Base-by-base conservation (phyloP, 495 filamentous ascomycete species). In the Neurospora sp. region DNA sequence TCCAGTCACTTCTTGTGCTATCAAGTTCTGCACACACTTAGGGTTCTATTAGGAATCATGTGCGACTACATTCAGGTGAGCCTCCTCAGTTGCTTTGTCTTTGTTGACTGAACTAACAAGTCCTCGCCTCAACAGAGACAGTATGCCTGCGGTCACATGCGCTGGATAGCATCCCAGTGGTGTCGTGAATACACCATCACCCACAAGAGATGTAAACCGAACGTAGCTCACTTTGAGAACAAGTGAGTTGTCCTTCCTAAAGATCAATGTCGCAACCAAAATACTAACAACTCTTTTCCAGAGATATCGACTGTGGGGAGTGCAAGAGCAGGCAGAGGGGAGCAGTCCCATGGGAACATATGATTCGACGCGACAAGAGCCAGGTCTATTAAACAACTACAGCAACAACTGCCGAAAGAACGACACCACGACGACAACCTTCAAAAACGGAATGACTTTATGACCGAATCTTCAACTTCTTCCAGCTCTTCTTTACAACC, bases 91-190 rank as follows among this genome's bases (percentile, higher is more conserved):
- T 35, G 31, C 31, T 35, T 35, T 35, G 31, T 35, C 31, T 35
- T 35, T 35, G 31, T 35, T 3, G 31, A 35, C 31, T 35, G 31
- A 35, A 35, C 48, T 23, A 39, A 48, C 20, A 20, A 5, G 10
- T 38, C 62, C 6, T 20, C 6, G 4, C 23, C 2, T 39, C 8
- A 12, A 59, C 59, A 81, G 71, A 72, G 77, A 66, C 73, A 78
- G 66, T 77, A 77, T 54, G 16, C 5, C 48, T 81, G 79, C 72
- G 70, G 75, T 6, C 78, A 81, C 73, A 72, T 74, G 69, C 79
- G 78, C 12, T 80, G 71, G 72, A 79, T 80, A 20, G 78, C 77
- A 3, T 76, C 75, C 3, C 41, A 23, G 4, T 81, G 79, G 79
- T 81, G 78, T 69, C 39, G 16, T 10, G 71, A 71, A 5, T 81